A percentile compares a stretch with the other conserved stretches of the same genome.
phyloP scores from a whole-genome alignment of 345 rosid genomes.

The Psidium friedrichsthalianum region DNA sequence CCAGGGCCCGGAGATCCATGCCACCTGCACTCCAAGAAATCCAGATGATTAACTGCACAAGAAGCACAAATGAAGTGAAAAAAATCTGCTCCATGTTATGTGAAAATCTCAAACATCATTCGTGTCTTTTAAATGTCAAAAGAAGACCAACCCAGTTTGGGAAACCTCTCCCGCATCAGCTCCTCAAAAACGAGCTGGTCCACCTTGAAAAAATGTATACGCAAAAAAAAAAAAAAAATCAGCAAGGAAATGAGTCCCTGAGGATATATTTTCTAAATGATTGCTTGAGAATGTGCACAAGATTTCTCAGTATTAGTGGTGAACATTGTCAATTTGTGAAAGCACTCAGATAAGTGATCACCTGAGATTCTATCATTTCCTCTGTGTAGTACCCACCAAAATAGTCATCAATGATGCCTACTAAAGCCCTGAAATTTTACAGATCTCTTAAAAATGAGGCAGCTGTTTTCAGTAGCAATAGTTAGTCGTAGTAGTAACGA shows the following conservation, averaged over 20 bases:
- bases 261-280: neutral
- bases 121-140: neutral
- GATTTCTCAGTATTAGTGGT: neutral
- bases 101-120: conserved; percentile 8
- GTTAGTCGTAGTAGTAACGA: neutral
- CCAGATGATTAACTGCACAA: conserved; percentile 99
- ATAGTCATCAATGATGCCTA: conserved; percentile 84
- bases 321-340: neutral
- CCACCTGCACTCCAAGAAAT: conserved; percentile 99
- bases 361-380: conserved; percentile 98
- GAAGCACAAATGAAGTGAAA: conserved; percentile 33
- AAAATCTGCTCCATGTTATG: conserved; percentile 20
- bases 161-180: conserved; percentile 84
- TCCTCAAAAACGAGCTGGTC: conserved; percentile 98
- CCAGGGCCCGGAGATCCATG: conserved; percentile 98
- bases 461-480: neutral
- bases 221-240: neutral
- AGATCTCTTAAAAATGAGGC: neutral
- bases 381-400: conserved; percentile 87
- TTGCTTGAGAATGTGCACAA: neutral
- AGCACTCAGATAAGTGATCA: neutral
- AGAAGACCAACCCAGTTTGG: conserved; percentile 79
- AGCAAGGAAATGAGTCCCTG: neutral
- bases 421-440: conserved; percentile 58
- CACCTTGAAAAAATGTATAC: conserved; percentile 39